Percentiles rank a stretch among this genome's conserved stretches.
phyloP scores from a whole-genome alignment of 163 green algal genomes.

The Prototheca wickerhamii region DNA sequence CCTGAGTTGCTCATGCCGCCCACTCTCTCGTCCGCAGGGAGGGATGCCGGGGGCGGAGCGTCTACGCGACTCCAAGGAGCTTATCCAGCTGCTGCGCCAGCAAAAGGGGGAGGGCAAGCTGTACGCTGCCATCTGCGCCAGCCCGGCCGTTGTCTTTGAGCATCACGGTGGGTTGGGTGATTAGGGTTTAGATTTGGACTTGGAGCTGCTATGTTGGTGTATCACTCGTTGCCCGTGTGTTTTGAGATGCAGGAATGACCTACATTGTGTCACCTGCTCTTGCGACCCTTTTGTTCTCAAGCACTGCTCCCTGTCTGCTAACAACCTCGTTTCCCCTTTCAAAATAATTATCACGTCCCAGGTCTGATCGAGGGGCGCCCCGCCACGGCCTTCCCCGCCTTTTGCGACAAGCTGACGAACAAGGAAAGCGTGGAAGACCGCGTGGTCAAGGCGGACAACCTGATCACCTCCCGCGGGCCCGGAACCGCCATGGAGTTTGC shows the following conservation, averaged over 20 bases:
- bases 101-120: conserved; percentile 43
- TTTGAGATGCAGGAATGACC: too few species aligned
- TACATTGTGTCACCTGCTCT: not conserved
- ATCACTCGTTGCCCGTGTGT: too few species aligned
- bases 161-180: conserved; percentile 33
- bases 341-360: conserved; percentile 10
- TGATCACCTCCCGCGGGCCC: conserved; percentile 65
- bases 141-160: conserved; percentile 81
- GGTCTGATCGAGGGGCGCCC: conserved; percentile 49
- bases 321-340: not conserved
- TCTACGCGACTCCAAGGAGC: conserved; percentile 52
- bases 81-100: conserved; percentile 45
- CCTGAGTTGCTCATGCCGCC: not conserved
- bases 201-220: not conserved
- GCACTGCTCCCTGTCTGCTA: not conserved
- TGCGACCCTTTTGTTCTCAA: too few species aligned
- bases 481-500: conserved; percentile 96
- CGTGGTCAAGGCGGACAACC: conserved; percentile 52
- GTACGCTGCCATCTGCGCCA: conserved; percentile 87
- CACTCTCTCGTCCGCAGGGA: conserved; percentile 12
- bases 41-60: conserved; percentile 91
- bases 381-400: conserved; percentile 86
- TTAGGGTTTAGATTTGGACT: not conserved
- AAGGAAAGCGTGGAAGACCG: conserved; percentile 35
- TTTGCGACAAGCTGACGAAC: conserved; percentile 67